Percentiles rank a stretch among this genome's conserved stretches.
phyloP scores from a whole-genome alignment of 2,329 filamentous ascomycete genomes.

The Penicillium glabrum region DNA sequence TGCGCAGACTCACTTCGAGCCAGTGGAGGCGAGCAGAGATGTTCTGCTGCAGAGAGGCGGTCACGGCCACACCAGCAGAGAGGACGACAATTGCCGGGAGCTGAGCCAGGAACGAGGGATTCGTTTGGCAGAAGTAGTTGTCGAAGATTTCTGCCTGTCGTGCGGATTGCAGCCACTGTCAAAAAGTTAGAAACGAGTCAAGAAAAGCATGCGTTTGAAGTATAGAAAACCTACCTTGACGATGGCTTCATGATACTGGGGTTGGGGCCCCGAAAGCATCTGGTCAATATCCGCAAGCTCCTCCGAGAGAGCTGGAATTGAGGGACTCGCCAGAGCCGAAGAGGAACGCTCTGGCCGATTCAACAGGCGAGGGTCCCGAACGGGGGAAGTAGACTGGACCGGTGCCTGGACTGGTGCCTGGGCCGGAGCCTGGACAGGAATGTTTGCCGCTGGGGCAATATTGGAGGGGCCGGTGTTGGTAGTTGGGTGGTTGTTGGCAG shows the following conservation, averaged over 20 bases:
- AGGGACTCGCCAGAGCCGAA: background rate
- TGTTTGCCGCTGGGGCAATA: background rate
- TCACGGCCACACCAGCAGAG: constrained; percentile 63
- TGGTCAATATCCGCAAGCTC: background rate
- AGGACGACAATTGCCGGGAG: constrained; percentile 60
- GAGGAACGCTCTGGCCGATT: background rate
- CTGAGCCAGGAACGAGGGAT: constrained; percentile 56
- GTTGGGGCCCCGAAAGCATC: constrained; percentile 14
- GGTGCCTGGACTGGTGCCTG: background rate
- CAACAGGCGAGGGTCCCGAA: background rate
- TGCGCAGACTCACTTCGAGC: constrained; percentile 57
- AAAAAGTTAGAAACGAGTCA: constrained; percentile 17
- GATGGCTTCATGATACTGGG: constrained; percentile 43
- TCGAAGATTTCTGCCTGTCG: constrained; percentile 63
- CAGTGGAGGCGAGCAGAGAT: constrained; percentile 57
- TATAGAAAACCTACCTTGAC: constrained; percentile 38
- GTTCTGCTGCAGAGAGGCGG: constrained; percentile 55
- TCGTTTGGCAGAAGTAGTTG: constrained; percentile 58
- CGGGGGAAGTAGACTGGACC: background rate
- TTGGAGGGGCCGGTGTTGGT: background rate
- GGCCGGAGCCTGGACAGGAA: background rate
- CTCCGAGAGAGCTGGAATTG: background rate
- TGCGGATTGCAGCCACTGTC: constrained; percentile 61
- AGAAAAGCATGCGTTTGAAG: background rate
- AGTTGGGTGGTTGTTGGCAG: background rate